phyloP scores from a whole-genome alignment of 495 filamentous ascomycete genomes.

The Stereocaulon alpinum region DNA sequence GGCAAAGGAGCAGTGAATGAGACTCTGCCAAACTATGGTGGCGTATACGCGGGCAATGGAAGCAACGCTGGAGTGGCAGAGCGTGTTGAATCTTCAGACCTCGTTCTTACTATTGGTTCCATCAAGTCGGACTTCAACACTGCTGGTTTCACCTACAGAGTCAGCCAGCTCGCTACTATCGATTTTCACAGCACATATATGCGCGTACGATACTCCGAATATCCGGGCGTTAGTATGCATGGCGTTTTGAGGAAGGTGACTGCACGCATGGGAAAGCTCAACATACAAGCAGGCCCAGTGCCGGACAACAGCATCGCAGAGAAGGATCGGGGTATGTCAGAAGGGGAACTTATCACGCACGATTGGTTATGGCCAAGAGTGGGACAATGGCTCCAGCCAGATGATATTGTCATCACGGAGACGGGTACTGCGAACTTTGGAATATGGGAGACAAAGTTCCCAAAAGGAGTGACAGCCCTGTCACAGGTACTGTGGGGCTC shows the following conservation, averaged over 20 bases:
- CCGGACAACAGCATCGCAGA: conserved; percentile 46
- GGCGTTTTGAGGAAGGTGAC: conserved; percentile 72
- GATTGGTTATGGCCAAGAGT: conserved; percentile 78
- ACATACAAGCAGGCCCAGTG: conserved; percentile 33
- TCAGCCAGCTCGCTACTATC: conserved; percentile 72
- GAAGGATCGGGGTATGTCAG: conserved; percentile 36
- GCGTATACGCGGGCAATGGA: conserved; percentile 80
- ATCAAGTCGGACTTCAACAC: conserved; percentile 91
- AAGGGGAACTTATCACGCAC: conserved; percentile 58
- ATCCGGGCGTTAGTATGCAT: conserved; percentile 75
- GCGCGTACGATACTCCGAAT: conserved; percentile 69
- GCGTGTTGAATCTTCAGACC: conserved; percentile 67
- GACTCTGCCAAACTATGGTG: conserved; percentile 61
- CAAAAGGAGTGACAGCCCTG: conserved; percentile 59
- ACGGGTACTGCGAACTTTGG: conserved; percentile 88
- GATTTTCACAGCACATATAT: conserved; percentile 77
- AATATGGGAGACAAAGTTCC: conserved; percentile 80
- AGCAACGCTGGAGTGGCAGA: conserved; percentile 59
- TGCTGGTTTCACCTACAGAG: conserved; percentile 74
- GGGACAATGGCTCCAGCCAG: conserved; percentile 62
- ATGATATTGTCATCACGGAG: conserved; percentile 78
- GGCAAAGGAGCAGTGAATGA: conserved; percentile 85
- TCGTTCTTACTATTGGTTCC: conserved; percentile 73
- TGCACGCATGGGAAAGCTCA: conserved; percentile 48
- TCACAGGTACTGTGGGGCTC: conserved; percentile 84